phyloP scores from a whole-genome alignment of 2,329 filamentous ascomycete genomes.

The Talaromyces piceae region DNA sequence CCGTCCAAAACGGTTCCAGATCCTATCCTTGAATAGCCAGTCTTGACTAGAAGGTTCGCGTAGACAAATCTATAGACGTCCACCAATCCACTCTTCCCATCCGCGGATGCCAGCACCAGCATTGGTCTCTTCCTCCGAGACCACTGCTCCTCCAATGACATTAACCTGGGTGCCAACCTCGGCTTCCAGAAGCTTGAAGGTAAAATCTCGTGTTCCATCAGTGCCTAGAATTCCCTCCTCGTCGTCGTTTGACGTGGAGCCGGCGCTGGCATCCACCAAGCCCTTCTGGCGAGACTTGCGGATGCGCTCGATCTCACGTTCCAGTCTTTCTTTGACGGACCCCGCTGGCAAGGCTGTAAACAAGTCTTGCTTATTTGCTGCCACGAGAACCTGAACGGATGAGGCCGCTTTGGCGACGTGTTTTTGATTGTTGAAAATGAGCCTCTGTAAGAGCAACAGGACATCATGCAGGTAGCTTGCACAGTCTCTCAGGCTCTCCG shows the following conservation, averaged over 20 bases:
- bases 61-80: conserved; percentile 51
- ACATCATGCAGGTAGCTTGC: conserved; percentile 85
- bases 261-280: conserved; percentile 72
- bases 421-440: conserved; percentile 47
- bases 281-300: conserved; percentile 71
- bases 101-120: conserved; percentile 65
- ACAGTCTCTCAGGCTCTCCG: conserved; percentile 55
- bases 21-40: background rate
- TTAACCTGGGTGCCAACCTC: conserved; percentile 67
- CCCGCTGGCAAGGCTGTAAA: conserved; percentile 82
- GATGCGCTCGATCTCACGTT: conserved; percentile 73
- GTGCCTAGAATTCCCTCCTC: conserved; percentile 83
- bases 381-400: conserved; percentile 68
- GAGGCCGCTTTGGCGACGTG: conserved; percentile 46
- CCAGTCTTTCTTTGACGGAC: conserved; percentile 66
- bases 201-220: conserved; percentile 71
- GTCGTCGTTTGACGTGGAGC: conserved; percentile 45
- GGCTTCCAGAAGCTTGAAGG: conserved; percentile 74
- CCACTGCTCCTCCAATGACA: conserved; percentile 59
- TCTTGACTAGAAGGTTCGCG: background rate
- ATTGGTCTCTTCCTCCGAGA: conserved; percentile 49
- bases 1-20: background rate
- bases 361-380: conserved; percentile 91
- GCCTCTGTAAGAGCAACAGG: conserved; percentile 73
- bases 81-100: conserved; percentile 89